Conservation (phyloP, 2,329 filamentous ascomycete species). For the Ophiocordyceps unilateralis region DNA sequence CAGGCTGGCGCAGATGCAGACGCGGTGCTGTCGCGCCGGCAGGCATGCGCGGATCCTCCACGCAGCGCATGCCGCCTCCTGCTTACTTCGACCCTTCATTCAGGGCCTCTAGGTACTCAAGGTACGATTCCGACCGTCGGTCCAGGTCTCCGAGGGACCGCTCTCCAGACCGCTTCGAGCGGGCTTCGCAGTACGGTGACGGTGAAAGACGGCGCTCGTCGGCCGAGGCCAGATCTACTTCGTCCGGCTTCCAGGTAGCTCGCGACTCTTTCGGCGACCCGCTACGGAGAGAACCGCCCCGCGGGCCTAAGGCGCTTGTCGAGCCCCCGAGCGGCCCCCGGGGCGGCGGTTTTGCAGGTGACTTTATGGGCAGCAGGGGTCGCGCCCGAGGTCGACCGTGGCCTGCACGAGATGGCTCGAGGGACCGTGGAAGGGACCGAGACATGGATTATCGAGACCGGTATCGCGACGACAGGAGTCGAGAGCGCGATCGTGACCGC, state of each 20-base stretch:
- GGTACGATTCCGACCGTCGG: constrained; percentile 46
- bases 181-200: constrained; percentile 37
- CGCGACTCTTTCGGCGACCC: constrained; percentile 40
- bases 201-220: constrained; percentile 54
- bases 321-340: constrained; percentile 53
- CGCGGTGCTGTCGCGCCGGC: not conserved
- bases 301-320: constrained; percentile 64
- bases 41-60: not conserved
- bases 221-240: constrained; percentile 36
- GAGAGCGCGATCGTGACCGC: constrained; percentile 31
- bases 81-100: constrained; percentile 2
- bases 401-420: constrained; percentile 40
- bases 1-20: not conserved
- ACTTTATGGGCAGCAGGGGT: constrained; percentile 36
- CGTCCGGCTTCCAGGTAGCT: constrained; percentile 40
- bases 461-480: constrained; percentile 3
- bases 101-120: constrained; percentile 38
- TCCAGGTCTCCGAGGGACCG: constrained; percentile 51
- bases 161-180: constrained; percentile 49
- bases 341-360: constrained; percentile 47
- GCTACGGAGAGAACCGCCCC: constrained; percentile 51
- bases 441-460: constrained; percentile 2
- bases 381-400: constrained; percentile 42
- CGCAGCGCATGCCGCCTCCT: not conserved
- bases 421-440: constrained; percentile 28